Conservation (phyloP, 2,329 filamentous ascomycete genomes). For the Colletotrichum sp. region DNA sequence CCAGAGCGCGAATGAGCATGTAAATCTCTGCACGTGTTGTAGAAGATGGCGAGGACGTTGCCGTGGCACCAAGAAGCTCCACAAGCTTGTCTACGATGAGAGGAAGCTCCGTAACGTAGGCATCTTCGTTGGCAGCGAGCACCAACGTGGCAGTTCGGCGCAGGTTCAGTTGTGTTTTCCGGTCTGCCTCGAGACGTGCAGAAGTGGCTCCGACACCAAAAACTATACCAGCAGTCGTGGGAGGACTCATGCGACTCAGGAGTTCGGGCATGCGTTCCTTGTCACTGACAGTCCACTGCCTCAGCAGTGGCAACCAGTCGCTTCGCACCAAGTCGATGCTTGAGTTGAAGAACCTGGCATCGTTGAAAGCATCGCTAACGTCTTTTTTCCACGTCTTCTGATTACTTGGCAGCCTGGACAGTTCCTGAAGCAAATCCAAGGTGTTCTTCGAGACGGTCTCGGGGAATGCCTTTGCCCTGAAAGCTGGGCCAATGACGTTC, state of each 20-base stretch:
- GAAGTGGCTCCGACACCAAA: constrained; percentile 98
- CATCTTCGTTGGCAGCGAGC: constrained; percentile 77
- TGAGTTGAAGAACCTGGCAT: constrained; percentile 82
- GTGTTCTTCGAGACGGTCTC: constrained; percentile 78
- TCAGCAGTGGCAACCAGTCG: constrained; percentile 83
- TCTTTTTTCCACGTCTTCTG: constrained; percentile 95
- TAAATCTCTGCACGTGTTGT: constrained; percentile 88
- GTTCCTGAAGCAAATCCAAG: constrained; percentile 75
- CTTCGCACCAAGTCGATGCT: constrained; percentile 67
- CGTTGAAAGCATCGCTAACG: constrained; percentile 89
- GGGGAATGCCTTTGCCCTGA: constrained; percentile 86
- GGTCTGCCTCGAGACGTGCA: constrained; percentile 91
- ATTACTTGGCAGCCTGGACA: constrained; percentile 78
- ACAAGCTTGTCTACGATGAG: constrained; percentile 82
- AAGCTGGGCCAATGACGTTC: constrained; percentile 79
- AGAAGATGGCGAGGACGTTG: constrained; percentile 90
- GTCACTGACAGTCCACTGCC: constrained; percentile 84
- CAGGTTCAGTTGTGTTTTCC: constrained; percentile 88
- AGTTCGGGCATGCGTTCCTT: constrained; percentile 89
- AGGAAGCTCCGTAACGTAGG: constrained; percentile 78
- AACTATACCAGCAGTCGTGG: constrained; percentile 93
- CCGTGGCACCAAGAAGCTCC: constrained; percentile 83
- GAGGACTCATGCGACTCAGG: constrained; percentile 77
- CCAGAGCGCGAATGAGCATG: constrained; percentile 82
- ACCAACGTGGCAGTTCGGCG: constrained; percentile 82